These are phyloP conservation scores for Phaeosphaeria sp. DNA, from an alignment of 2,329 filamentous ascomycete species.

Conservation along the genomic window DNA sequence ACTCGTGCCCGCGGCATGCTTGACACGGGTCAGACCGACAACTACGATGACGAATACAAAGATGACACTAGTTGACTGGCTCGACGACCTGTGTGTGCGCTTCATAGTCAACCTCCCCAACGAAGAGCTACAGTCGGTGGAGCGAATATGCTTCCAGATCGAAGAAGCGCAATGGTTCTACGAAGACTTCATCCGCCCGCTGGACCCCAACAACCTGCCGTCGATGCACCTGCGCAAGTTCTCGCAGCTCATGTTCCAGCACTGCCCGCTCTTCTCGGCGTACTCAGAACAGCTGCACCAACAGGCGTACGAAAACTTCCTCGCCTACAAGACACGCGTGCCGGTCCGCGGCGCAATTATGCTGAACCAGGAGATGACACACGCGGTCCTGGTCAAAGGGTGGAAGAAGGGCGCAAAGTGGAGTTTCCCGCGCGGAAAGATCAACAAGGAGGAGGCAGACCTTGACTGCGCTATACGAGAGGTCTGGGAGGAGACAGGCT, in stretches of 20 bases:
- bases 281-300: constrained; percentile 81
- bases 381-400: constrained; percentile 90
- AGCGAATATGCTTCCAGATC: constrained; percentile 96
- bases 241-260: constrained; percentile 88
- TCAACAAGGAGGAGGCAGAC: constrained; percentile 96
- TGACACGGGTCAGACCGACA: constrained; percentile 57
- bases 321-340: constrained; percentile 92
- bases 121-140: constrained; percentile 87
- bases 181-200: constrained; percentile 96
- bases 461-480: constrained; percentile 92
- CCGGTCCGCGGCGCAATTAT: constrained; percentile 94
- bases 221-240: constrained; percentile 86
- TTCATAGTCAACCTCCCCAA: constrained; percentile 97
- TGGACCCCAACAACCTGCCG: constrained; percentile 80
- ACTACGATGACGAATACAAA: constrained; percentile 65
- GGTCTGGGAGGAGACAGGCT: constrained; percentile 95
- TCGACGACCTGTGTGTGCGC: constrained; percentile 96
- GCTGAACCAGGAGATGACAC: constrained; percentile 93
- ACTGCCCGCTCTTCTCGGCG: constrained; percentile 85
- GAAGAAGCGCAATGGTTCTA: constrained; percentile 99
- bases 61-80: constrained; percentile 92
- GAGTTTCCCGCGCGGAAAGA: constrained; percentile 97
- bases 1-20: constrained; percentile 64
- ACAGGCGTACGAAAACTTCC: constrained; percentile 87
- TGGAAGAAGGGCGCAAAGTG: constrained; percentile 97